Base-by-base conservation (phyloP, 768 basidiomycete genomes). In the Exidia glandulosa region DNA sequence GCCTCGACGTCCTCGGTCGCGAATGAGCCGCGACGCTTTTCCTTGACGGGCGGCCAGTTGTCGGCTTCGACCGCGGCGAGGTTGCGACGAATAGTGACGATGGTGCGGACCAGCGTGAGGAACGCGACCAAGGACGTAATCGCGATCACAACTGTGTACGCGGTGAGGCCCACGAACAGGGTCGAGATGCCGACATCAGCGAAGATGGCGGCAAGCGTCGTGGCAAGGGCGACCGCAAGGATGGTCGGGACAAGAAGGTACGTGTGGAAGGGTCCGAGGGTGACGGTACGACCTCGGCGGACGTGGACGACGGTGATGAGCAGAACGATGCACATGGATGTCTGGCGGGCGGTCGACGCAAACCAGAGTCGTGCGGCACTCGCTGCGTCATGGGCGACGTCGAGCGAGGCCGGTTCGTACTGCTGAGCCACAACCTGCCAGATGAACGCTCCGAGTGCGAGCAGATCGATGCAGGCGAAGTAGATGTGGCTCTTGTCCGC, bases 401-500 rank as follows among this genome's bases (percentile, higher is more conserved):
- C 74, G 61, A 73, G 72, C 55, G 74, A 79, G 2, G 77, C 66
- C 10, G 80, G 72, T 58, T 76, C 76, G 25, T 73, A 67, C 61
- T 78, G 76, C 66, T 88, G 84, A 36, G 62, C 71, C 61, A 84
- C 70, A 19, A 76, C 76, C 65, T 90, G 81, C 86, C 87, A 89
- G 52, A 84, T 68, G 68, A 89, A 87, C 25, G 84, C 68, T 32
- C 70, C 72, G 34, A 89, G 75, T 13, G 85, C 81, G 48, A 86
- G 57, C 32, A 88, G 66, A 66, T 90, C 88, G 52, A 86, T 78
- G 30, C 76, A 72, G 61, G 87, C 84, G 56, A 90, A 75, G 86
- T 87, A 90, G 54, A 89, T 66, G 67, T 88, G 86, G 62, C 78
- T 79, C 73, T 87, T 85, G 70, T 88, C 83, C 57, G 83, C 81